Evolutionary conservation across 495 filamentous ascomycete genomes (phyloP), one percentile per base, ranked within the genome.

Genomic region (Podospora comata): DNA sequence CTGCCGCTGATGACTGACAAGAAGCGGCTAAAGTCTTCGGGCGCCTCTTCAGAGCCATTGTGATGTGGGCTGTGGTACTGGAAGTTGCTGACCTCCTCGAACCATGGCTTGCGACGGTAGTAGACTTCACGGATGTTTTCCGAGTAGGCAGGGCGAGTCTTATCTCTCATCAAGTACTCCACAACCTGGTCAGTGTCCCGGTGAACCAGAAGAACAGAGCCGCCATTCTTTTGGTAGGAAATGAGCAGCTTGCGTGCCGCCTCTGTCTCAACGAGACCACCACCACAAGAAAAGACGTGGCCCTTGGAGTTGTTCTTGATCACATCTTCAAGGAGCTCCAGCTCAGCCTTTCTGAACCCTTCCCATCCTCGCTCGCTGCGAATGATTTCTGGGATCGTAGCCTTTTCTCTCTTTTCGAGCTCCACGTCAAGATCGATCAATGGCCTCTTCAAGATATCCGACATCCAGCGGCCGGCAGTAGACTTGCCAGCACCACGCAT

Each of bases 401-500:
- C 88, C 15, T 87, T 87, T 65, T 87, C 84, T 5, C 84, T 82
- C 20, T 79, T 81, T 78, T 99, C 95, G 59, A 99, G 85, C 73
- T 94, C 91, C 2, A 85, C 85, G 73, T 99, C 95, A 62, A 99
- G 85, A 73, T 99, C 95, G 32, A 97, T 77, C 62, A 97, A 88
- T 23, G 91, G 87, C 67, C 92, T 85, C 63, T 88, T 85, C 2
- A 99, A 83, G 28, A 91, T 83, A 68, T 85, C 84, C 3, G 88
- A 87, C 74, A 93, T 90, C 91, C 92, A 96, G 19, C 86, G 85
- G 23, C 94, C 94, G 23, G 92, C 89, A 3, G 95, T 99, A 1
- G 96, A 96, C 81, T 99, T 99, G 53, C 95, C 95, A 62, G 93
- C 96, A 72, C 96, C 95, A 69, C 95, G 88, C 95, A 99, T 99